phyloP scores from a whole-genome alignment of 1,284 basidiomycete genomes.

The Naganishia sp. region DNA sequence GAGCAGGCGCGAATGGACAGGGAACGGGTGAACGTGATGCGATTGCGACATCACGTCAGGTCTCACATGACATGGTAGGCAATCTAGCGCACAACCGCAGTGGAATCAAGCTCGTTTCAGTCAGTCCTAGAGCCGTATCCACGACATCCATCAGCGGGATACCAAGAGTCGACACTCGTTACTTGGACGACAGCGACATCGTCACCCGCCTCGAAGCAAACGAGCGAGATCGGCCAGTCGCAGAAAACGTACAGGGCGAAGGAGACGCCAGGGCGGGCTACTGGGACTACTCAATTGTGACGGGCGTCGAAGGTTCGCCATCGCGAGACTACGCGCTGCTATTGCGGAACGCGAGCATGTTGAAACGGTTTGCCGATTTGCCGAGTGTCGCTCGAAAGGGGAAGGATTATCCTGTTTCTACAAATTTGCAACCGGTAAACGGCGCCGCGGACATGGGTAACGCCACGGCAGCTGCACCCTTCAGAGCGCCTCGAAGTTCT shows the following conservation, averaged over 20 bases:
- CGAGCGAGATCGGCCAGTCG: background rate
- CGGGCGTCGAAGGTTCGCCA: slow-evolving; percentile 16
- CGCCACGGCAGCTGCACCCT: background rate
- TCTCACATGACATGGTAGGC: background rate
- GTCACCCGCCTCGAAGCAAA: background rate
- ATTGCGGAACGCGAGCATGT: slow-evolving; percentile 16
- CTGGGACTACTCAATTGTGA: slow-evolving; percentile 25
- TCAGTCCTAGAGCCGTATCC: background rate
- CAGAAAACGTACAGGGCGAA: background rate
- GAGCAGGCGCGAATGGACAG: background rate
- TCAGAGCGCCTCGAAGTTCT: slow-evolving; percentile 1
- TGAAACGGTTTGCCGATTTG: slow-evolving; percentile 6
- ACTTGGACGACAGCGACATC: slow-evolving; percentile 6
- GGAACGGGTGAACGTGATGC: no score
- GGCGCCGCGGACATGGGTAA: background rate
- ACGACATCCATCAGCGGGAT: background rate
- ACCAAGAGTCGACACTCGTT: slow-evolving; percentile 9
- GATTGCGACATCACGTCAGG: no score
- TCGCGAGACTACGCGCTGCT: slow-evolving; percentile 8
- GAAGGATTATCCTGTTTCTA: background rate
- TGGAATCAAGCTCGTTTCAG: slow-evolving; percentile 8
- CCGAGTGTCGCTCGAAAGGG: background rate
- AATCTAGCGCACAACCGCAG: background rate
- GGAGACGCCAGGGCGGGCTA: background rate
- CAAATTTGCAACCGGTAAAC: no score